phyloP scores from a whole-genome alignment of 2,329 filamentous ascomycete genomes.

The Allantophomopsis cytisporea region DNA sequence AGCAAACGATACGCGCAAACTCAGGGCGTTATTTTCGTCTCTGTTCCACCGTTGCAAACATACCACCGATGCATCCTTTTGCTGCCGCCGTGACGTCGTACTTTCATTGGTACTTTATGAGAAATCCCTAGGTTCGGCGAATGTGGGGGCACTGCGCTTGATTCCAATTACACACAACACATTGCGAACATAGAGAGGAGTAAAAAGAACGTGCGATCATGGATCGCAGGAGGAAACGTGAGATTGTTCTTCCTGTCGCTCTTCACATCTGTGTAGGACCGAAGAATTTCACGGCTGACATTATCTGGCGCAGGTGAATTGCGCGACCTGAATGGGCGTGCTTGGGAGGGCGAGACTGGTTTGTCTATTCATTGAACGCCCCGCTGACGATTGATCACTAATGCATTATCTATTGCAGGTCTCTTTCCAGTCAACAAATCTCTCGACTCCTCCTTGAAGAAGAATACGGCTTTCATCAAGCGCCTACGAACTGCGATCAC shows the following conservation, averaged over 20 bases:
- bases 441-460: conserved; percentile 91
- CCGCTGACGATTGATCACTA: conserved; percentile 3
- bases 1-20: no score
- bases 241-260: conserved; percentile 12
- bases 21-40: no score
- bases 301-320: conserved; percentile 55
- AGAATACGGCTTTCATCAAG: conserved; percentile 97
- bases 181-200: conserved; percentile 8
- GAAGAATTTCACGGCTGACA: conserved; percentile 6
- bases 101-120: conserved; percentile 17
- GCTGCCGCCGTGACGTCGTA: conserved; percentile 13
- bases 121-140: conserved; percentile 17
- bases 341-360: conserved; percentile 87
- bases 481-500: conserved; percentile 84
- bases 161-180: conserved; percentile 10
- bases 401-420: conserved; percentile 33
- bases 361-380: conserved; percentile 10
- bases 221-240: conserved; percentile 54
- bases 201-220: conserved; percentile 26
- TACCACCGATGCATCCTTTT: conserved; percentile 20
- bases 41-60: not conserved
- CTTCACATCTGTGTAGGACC: not conserved
- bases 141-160: conserved; percentile 18
- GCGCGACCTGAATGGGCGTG: conserved; percentile 73
- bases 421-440: conserved; percentile 64